Conservation (phyloP, 1,284 basidiomycete species). For the Gymnopus androsaceus region DNA sequence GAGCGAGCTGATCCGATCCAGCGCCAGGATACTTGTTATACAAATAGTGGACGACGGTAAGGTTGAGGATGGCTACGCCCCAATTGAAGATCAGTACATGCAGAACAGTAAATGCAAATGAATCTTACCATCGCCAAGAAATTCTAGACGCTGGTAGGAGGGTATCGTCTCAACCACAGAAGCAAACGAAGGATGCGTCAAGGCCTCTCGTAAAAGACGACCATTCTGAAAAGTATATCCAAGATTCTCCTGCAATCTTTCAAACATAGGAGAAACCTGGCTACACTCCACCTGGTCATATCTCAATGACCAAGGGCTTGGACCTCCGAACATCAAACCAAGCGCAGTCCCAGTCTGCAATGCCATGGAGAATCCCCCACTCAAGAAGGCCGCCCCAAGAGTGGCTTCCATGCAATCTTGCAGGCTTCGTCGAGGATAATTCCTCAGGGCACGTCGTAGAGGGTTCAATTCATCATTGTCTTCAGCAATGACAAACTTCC, state of each 20-base stretch:
- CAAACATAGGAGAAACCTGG: constrained; percentile 50
- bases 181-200: constrained; percentile 79
- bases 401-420: constrained; percentile 87
- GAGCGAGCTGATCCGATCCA: constrained; percentile 74
- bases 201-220: constrained; percentile 68
- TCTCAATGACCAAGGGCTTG: constrained; percentile 59
- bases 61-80: constrained; percentile 67
- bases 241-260: constrained; percentile 58
- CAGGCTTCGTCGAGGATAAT: constrained; percentile 66
- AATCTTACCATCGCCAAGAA: constrained; percentile 80
- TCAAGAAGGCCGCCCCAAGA: constrained; percentile 71
- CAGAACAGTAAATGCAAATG: constrained; percentile 1
- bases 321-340: constrained; percentile 71
- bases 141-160: constrained; percentile 84
- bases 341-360: constrained; percentile 65
- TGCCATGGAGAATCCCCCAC: constrained; percentile 70
- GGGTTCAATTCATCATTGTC: constrained; percentile 32
- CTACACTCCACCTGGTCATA: constrained; percentile 40
- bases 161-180: constrained; percentile 43
- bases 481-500: constrained; percentile 55
- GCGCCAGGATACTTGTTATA: constrained; percentile 68
- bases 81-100: constrained; percentile 16
- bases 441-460: constrained; percentile 32
- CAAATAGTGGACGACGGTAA: constrained; percentile 73
- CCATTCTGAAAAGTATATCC: constrained; percentile 72